phyloP scores from a whole-genome alignment of 108 stramenopile species.

The Pseudonitzschia pungens region DNA sequence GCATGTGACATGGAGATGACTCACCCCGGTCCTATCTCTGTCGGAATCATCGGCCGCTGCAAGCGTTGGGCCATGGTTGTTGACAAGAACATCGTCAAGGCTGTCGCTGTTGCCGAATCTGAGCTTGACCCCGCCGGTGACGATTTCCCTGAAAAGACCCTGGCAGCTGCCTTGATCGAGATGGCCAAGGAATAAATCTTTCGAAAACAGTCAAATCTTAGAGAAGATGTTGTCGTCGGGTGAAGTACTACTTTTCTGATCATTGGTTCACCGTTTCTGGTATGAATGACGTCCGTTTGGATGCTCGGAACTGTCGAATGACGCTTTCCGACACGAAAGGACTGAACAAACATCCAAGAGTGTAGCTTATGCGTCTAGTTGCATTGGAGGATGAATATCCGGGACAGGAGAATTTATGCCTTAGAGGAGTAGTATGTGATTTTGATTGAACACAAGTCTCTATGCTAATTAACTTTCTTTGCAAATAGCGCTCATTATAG shows the following conservation, averaged over 20 bases:
- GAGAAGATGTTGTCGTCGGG: neutral
- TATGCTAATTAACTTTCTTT: neutral
- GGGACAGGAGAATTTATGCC: neutral
- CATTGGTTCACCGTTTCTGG: neutral
- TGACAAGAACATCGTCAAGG: slow-evolving; percentile 61
- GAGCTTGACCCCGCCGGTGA: slow-evolving; percentile 72
- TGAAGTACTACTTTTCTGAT: neutral
- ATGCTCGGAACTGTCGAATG: neutral
- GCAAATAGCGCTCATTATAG: neutral
- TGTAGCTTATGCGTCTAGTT: slow-evolving; percentile 26
- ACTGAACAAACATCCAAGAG: slow-evolving; percentile 13
- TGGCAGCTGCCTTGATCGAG: slow-evolving; percentile 49
- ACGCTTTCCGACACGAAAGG: neutral
- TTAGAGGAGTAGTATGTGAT: neutral
- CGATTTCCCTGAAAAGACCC: slow-evolving; percentile 43
- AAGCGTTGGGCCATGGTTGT: slow-evolving; percentile 71
- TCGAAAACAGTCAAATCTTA: neutral
- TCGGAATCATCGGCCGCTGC: slow-evolving; percentile 70
- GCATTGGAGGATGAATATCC: neutral
- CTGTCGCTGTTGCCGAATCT: slow-evolving; percentile 55
- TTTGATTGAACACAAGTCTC: neutral
- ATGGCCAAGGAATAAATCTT: slow-evolving; percentile 36
- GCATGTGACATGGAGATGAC: slow-evolving; percentile 70
- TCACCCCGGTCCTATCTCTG: slow-evolving; percentile 44
- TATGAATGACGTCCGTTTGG: slow-evolving; percentile 35